Evolutionary conservation across 345 rosid species (phyloP).

Genomic region (Anastatica hierochuntica): DNA sequence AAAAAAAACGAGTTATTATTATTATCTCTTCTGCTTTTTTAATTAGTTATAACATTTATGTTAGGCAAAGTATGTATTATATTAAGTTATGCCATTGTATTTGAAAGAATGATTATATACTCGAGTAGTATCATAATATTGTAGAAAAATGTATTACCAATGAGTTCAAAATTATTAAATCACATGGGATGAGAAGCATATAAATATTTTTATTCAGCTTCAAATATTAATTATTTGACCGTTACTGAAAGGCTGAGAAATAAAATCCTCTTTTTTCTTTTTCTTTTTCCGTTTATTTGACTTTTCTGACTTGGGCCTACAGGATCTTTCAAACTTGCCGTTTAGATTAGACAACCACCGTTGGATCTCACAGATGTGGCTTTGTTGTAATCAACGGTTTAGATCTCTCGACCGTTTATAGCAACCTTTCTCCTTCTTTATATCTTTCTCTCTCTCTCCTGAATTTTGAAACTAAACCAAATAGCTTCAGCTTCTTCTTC

Average conservation of each 20-base stretch:
- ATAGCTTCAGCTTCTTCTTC: conserved; percentile 16
- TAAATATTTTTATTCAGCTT: neutral
- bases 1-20: no score
- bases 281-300: conserved; percentile 17
- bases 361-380: conserved; percentile 22
- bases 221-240: conserved; percentile 32
- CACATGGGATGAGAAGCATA: conserved; percentile 15
- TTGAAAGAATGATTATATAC: neutral
- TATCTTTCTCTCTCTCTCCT: conserved; percentile 1
- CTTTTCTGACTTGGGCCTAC: conserved; percentile 17
- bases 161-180: conserved; percentile 24
- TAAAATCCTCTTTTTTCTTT: neutral
- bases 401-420: conserved; percentile 43
- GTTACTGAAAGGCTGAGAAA: conserved; percentile 9
- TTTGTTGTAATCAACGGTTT: conserved; percentile 19
- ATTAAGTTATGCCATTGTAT: neutral
- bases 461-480: conserved; percentile 8
- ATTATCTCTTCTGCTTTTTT: no score
- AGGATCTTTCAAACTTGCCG: conserved; percentile 30
- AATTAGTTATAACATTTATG: no score
- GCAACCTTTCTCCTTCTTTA: conserved; percentile 6
- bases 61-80: no score
- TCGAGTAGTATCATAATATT: neutral
- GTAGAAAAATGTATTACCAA: no score
- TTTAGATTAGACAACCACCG: conserved; percentile 22